Conservation (phyloP, 495 filamentous ascomycete genomes). For the Geoglossum glabrum region DNA sequence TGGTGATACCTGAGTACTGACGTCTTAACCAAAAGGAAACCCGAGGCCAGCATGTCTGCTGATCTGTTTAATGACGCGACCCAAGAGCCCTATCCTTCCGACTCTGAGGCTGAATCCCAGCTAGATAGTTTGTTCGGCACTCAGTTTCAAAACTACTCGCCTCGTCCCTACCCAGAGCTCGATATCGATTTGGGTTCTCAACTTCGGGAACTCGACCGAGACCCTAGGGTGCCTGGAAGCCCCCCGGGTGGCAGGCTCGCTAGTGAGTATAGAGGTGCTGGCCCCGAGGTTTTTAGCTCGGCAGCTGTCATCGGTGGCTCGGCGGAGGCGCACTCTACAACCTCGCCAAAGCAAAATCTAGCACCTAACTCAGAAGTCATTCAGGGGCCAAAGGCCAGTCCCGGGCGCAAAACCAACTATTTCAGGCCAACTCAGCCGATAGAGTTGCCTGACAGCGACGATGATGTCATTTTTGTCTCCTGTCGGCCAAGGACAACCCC, state of each 20-base stretch:
- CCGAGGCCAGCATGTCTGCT: background rate
- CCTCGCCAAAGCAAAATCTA: no score
- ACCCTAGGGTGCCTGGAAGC: no score
- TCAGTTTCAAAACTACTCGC: background rate
- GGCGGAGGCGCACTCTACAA: no score
- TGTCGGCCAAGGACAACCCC: background rate
- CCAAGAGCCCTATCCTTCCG: background rate
- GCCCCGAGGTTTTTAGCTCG: no score
- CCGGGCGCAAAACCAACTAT: background rate
- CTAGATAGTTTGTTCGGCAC: background rate
- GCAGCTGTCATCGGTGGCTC: no score
- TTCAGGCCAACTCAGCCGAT: background rate
- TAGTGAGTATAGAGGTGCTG: no score
- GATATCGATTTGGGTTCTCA: background rate
- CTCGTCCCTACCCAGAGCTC: background rate
- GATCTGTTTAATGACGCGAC: background rate
- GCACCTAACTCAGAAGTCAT: no score
- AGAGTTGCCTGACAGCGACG: background rate
- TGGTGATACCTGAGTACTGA: no score
- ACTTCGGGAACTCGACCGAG: background rate
- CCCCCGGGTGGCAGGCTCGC: no score
- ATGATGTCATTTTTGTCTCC: background rate
- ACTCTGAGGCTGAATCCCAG: background rate
- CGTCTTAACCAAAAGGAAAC: no score
- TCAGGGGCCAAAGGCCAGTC: no score